Conservation (phyloP, 1,284 basidiomycete species). For the Takashimella tepidaria region DNA sequence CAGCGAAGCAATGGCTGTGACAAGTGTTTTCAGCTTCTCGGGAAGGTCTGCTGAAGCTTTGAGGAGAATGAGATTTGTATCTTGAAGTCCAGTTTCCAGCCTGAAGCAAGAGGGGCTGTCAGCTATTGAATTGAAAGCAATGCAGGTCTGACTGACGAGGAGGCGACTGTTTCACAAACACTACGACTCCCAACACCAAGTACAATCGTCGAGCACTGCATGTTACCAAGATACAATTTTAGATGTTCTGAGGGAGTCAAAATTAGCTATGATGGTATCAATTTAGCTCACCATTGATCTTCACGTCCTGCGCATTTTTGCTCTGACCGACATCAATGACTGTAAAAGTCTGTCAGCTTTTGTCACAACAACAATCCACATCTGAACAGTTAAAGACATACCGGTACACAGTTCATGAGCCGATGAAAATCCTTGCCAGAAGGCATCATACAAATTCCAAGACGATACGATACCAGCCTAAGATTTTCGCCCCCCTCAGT, state of each 20-base stretch:
- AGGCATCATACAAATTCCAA: slow-evolving; percentile 31
- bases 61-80: slow-evolving; percentile 61
- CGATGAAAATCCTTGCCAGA: slow-evolving; percentile 40
- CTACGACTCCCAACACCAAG: slow-evolving; percentile 54
- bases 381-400: slow-evolving; percentile 8
- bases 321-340: slow-evolving; percentile 66
- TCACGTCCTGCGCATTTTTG: slow-evolving; percentile 60
- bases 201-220: slow-evolving; percentile 67
- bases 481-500: slow-evolving; percentile 1
- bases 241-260: slow-evolving; percentile 58
- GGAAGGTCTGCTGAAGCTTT: slow-evolving; percentile 52
- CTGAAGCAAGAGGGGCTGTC: slow-evolving; percentile 22
- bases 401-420: slow-evolving; percentile 39
- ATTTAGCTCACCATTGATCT: slow-evolving; percentile 61
- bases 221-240: slow-evolving; percentile 65
- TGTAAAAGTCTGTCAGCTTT: slow-evolving; percentile 47
- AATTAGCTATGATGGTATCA: background rate
- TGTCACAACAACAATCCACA: background rate
- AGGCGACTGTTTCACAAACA: too few species aligned
- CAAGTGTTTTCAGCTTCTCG: slow-evolving; percentile 52
- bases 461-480: slow-evolving; percentile 31
- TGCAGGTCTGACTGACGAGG: too few species aligned
- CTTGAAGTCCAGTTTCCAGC: slow-evolving; percentile 43
- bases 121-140: too few species aligned
- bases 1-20: slow-evolving; percentile 56